Conservation (phyloP, 164 flowering plant genomes). For the Annona squamosa region DNA sequence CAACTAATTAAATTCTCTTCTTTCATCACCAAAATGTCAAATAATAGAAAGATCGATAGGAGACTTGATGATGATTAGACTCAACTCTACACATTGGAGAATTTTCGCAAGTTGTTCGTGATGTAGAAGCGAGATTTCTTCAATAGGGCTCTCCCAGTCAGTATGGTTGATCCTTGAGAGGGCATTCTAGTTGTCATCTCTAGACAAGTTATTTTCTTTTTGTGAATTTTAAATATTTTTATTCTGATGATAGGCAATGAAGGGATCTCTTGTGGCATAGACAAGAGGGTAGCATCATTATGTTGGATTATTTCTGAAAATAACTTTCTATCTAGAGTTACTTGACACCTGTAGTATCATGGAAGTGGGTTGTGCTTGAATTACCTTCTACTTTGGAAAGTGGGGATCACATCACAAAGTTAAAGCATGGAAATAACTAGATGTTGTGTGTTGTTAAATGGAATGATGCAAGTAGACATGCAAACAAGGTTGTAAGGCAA, state of each 20-base stretch:
- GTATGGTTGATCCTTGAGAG: conserved; percentile 12
- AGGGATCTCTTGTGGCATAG: conserved; percentile 72
- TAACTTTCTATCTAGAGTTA: conserved; percentile 71
- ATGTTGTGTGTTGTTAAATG: conserved; percentile 54
- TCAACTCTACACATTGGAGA: conserved; percentile 86
- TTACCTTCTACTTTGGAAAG: conserved; percentile 37
- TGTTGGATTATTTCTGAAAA: conserved; percentile 70
- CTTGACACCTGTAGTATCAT: conserved; percentile 48
- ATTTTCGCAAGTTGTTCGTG: conserved; percentile 79
- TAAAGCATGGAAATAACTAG: conserved; percentile 36
- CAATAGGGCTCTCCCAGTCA: conserved; percentile 47
- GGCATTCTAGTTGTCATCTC: conserved; percentile 3
- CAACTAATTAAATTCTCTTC: not conserved
- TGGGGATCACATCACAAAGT: conserved; percentile 26
- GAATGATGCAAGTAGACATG: conserved; percentile 26
- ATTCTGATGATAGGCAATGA: conserved; percentile 37
- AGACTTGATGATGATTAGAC: conserved; percentile 39
- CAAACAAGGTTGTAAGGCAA: conserved; percentile 21
- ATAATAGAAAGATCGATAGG: conserved; percentile 40
- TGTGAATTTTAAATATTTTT: not conserved
- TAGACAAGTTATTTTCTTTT: not conserved
- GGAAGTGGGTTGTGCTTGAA: conserved; percentile 51
- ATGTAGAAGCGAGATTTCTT: conserved; percentile 45
- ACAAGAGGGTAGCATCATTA: conserved; percentile 48
- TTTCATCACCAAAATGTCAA: conserved; percentile 39